A percentile compares a stretch with the other conserved stretches of the same genome.
Conservation (phyloP, 106 monocot genomes). For the Alisma plantagoaquatica region DNA sequence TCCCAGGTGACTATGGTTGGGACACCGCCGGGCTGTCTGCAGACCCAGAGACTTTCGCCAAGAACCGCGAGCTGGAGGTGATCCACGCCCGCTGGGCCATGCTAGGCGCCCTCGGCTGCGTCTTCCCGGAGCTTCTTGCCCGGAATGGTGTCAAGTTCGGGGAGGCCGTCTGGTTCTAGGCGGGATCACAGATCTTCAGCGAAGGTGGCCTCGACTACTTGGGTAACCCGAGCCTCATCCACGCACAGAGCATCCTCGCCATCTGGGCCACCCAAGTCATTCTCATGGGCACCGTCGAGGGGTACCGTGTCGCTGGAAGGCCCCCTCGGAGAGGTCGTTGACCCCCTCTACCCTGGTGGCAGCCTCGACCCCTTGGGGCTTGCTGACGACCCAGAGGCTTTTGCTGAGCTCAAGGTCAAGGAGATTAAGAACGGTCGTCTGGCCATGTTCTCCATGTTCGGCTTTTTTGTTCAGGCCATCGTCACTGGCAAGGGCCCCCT, state of each 20-base stretch:
- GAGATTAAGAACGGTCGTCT: too few species aligned
- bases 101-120: constrained; percentile 1
- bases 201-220: constrained; percentile 4
- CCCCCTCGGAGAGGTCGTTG: too few species aligned
- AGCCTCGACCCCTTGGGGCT: too few species aligned
- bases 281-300: background rate
- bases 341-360: too few species aligned
- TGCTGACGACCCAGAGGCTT: too few species aligned
- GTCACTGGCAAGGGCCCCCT: too few species aligned
- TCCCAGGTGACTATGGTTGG: constrained; percentile 9
- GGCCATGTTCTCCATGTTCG: too few species aligned
- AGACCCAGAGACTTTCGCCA: constrained; percentile 4
- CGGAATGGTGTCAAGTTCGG: constrained; percentile 4
- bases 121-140: constrained; percentile 5
- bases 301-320: too few species aligned
- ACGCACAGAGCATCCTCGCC: constrained; percentile 4
- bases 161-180: constrained; percentile 9
- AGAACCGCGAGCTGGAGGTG: constrained; percentile 6
- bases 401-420: too few species aligned
- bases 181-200: constrained; percentile 2
- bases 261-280: constrained; percentile 1
- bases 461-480: too few species aligned
- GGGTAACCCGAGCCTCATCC: constrained; percentile 2
- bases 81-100: constrained; percentile 5
- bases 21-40: constrained; percentile 3